Conservation (phyloP, 306 rosid species). For the Amphicarpaea edgeworthii region DNA sequence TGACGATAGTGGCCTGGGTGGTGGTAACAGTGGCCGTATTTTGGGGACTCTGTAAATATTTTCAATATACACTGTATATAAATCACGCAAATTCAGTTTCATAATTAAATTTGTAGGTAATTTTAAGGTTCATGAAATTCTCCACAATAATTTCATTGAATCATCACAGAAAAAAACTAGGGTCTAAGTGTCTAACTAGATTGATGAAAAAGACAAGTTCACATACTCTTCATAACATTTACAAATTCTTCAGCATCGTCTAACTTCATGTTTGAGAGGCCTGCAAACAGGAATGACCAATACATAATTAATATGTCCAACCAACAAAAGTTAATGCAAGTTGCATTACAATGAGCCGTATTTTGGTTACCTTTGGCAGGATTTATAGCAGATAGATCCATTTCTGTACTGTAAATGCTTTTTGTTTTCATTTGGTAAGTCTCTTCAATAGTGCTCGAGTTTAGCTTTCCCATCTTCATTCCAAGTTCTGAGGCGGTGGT, state of each 20-base stretch:
- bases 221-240: slow-evolving; percentile 52
- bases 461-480: slow-evolving; percentile 51
- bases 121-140: slow-evolving; percentile 19
- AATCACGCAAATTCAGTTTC: slow-evolving; percentile 9
- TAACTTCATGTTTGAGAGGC: slow-evolving; percentile 57
- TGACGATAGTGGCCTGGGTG: no score
- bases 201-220: slow-evolving; percentile 35
- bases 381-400: slow-evolving; percentile 48
- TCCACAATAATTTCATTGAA: slow-evolving; percentile 23
- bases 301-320: slow-evolving; percentile 20
- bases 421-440: slow-evolving; percentile 45
- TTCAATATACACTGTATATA: slow-evolving; percentile 17
- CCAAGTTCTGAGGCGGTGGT: slow-evolving; percentile 67
- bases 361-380: slow-evolving; percentile 54
- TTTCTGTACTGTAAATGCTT: slow-evolving; percentile 42
- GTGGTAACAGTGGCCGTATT: no score
- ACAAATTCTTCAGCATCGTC: slow-evolving; percentile 57
- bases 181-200: slow-evolving; percentile 4
- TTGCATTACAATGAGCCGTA: slow-evolving; percentile 30
- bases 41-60: no score
- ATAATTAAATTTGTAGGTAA: neutral
- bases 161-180: slow-evolving; percentile 6
- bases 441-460: slow-evolving; percentile 53
- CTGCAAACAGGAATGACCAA: slow-evolving; percentile 53
- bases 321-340: slow-evolving; percentile 17